Base-by-base conservation (phyloP, 1,139 yeast species). In the Yamadazyma mexicana region DNA sequence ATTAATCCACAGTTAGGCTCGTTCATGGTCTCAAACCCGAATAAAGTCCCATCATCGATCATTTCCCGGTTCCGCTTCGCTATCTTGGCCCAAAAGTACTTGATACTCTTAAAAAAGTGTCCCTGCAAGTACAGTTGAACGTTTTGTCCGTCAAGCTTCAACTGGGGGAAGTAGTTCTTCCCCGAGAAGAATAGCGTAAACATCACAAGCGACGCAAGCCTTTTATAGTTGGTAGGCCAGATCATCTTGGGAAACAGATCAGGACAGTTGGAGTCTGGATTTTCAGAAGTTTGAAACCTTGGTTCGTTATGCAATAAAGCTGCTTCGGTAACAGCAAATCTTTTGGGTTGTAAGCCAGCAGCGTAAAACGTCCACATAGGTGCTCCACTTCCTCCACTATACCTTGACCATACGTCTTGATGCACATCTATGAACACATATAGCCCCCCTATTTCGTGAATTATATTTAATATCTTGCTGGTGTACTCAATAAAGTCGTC, bases 291-390 rank as follows among this genome's bases (percentile, higher is more conserved):
- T 20, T 60, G 61, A 44, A 56, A 70, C 17, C 66, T 49, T 1
- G 67, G 52, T 29, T 69, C 71, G 50, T 83, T 81, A 52, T 87
- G 95, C n/a, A 86, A 55, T 11, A 87, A 63, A 0, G 95, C 88
- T 1, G 95, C 94, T 46, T 83, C 84, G 0, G 91, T 84, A 1
- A 47, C 67, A 0, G 73, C 60, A 53, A 91, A 87, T n/a, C 77
- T 62, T 17, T 61, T 66, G 0, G 97, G 97, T 39, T 91, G 80
- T 38, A 91, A 66, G 1, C 97, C 97, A 3, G 94, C 95, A n/a
- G 95, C 94, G 54, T 86, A 83, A n/a, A 88, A 63, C 0, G 97
- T 89, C 98, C 98, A 91, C 61, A 87, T 53, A 0, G 98, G 97
- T 5, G 97, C 96, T 15, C 98, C 98, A 43, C 91, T 83, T 1